phyloP scores from a whole-genome alignment of 768 basidiomycete genomes.

The Lentinula lateritia region DNA sequence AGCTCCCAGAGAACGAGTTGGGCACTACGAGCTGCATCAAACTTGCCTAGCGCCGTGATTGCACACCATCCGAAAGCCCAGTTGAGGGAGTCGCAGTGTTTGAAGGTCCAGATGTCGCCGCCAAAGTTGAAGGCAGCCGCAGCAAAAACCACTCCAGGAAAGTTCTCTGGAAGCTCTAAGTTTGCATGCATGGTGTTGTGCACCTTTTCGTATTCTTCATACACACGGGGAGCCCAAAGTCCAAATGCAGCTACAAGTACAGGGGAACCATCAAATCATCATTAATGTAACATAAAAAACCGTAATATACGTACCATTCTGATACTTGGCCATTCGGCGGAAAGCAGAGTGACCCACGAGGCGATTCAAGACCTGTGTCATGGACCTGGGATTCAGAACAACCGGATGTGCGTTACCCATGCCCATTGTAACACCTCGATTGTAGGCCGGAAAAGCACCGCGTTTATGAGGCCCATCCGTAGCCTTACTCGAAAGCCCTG shows the following conservation, averaged over 20 bases:
- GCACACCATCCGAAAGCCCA: too few species aligned
- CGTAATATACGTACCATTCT: neutral
- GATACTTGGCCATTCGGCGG: neutral
- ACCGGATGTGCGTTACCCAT: neutral
- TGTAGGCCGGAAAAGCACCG: neutral
- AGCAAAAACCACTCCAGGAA: constrained; percentile 8
- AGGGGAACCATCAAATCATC: neutral
- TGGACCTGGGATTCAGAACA: neutral
- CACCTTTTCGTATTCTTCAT: neutral
- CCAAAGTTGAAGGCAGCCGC: constrained; percentile 14
- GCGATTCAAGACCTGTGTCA: neutral
- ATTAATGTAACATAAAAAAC: neutral
- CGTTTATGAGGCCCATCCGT: neutral
- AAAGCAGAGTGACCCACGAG: neutral
- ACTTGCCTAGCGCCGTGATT: too few species aligned
- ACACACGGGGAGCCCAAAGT: neutral
- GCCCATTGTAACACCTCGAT: neutral
- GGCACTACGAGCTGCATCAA: too few species aligned
- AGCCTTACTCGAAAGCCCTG: neutral
- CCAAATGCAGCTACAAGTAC: neutral
- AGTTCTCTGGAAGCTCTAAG: constrained; percentile 5
- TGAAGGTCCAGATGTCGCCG: too few species aligned
- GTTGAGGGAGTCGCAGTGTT: too few species aligned
- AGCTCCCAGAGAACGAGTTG: too few species aligned
- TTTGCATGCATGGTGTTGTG: neutral